A percentile compares a stretch with the other conserved stretches of the same genome.
Conservation (phyloP, 495 filamentous ascomycete genomes). For the Ascodesmis nigricans region DNA sequence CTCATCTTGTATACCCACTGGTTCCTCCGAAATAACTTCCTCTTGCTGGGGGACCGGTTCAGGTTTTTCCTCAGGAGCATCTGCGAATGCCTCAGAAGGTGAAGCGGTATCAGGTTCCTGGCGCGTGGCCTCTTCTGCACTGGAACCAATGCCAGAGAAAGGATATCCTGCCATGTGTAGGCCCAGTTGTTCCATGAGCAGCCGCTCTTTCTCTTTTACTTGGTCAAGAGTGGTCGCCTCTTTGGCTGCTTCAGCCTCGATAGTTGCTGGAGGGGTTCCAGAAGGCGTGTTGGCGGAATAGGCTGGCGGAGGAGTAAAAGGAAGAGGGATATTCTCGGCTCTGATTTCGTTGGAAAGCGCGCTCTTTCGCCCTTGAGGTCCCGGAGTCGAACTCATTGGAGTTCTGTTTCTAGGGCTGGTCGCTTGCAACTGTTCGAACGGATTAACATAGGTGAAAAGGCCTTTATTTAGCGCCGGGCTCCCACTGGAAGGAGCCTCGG, state of each 20-base stretch:
- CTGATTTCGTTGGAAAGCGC: constrained; percentile 13
- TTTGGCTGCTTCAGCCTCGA: constrained; percentile 22
- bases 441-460: constrained; percentile 58
- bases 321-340: constrained; percentile 18
- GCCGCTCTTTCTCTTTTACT: constrained; percentile 27
- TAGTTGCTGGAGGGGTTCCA: constrained; percentile 15
- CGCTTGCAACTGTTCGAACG: constrained; percentile 50
- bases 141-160: no score
- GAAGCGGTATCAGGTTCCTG: constrained; percentile 20
- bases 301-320: constrained; percentile 8
- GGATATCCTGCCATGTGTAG: constrained; percentile 24
- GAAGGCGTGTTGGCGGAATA: constrained; percentile 23
- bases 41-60: no score
- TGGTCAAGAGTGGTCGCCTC: constrained; percentile 23
- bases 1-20: no score
- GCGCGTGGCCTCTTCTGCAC: no score
- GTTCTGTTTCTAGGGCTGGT: constrained; percentile 41
- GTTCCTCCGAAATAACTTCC: no score
- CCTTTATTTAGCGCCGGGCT: constrained; percentile 17
- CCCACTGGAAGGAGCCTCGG: no score
- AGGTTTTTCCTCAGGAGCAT: no score
- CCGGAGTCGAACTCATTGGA: constrained; percentile 20
- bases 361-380: constrained; percentile 14
- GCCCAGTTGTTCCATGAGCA: constrained; percentile 27
- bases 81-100: constrained; percentile 33